A percentile compares a stretch with the other conserved stretches of the same genome.
Conservation (phyloP, 2,329 filamentous ascomycete genomes). For the Fusarium nygamai region DNA sequence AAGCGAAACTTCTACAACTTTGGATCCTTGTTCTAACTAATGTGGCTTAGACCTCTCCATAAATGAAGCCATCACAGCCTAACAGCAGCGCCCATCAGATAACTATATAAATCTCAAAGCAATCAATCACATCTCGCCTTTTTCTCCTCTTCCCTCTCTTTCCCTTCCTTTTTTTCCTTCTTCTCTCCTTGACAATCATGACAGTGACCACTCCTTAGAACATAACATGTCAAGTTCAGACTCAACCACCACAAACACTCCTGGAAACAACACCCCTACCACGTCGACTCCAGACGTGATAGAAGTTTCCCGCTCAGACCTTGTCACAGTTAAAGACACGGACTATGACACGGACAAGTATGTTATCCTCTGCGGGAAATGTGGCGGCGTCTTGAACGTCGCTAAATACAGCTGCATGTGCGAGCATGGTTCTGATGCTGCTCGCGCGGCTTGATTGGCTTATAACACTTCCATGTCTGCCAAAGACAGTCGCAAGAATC, state of each 20-base stretch:
- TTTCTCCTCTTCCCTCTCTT: not conserved
- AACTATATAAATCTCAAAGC: slow-evolving; percentile 5
- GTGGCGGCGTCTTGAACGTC: slow-evolving; percentile 13
- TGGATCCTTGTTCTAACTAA: not conserved
- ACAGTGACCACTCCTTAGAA: not conserved
- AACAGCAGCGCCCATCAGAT: not conserved
- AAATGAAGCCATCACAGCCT: not conserved
- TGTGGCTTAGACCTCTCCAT: not conserved
- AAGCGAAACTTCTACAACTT: slow-evolving; percentile 18
- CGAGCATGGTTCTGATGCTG: slow-evolving; percentile 16
- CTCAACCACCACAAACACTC: not conserved
- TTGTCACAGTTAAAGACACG: slow-evolving; percentile 4
- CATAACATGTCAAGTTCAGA: slow-evolving; percentile 12
- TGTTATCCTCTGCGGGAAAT: slow-evolving; percentile 22
- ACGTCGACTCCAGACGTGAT: slow-evolving; percentile 14
- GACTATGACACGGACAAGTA: slow-evolving; percentile 15
- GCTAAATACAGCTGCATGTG: slow-evolving; percentile 17
- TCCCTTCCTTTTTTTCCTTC: not conserved
- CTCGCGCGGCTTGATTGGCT: slow-evolving; percentile 14
- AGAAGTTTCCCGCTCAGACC: slow-evolving; percentile 19
- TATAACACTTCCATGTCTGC: not conserved
- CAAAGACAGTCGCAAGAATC: no score
- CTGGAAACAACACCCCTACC: not conserved
- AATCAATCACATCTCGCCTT: not conserved
- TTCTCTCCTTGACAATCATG: not conserved